A percentile compares a stretch with the other conserved stretches of the same genome.
Conservation (phyloP, 805 yeast genomes). For the Candida silvicultrix region DNA sequence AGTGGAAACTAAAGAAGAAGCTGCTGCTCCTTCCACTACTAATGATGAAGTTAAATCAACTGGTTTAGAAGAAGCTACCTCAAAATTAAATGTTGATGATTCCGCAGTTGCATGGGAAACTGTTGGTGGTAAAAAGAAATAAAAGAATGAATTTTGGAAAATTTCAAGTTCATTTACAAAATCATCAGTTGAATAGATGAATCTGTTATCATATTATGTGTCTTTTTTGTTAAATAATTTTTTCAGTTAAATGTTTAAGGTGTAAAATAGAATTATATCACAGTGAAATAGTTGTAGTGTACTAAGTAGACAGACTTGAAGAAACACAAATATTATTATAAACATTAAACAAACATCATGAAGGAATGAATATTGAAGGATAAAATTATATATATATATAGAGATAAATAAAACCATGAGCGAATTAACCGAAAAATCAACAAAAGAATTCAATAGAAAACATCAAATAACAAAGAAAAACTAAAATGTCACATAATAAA, state of each 20-base stretch:
- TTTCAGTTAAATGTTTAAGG: background rate
- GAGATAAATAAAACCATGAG: no score
- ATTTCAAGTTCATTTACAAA: no score
- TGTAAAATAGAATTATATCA: constrained; percentile 1
- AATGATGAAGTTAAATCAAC: constrained; percentile 16
- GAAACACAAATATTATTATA: background rate
- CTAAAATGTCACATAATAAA: background rate
- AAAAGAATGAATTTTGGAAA: no score
- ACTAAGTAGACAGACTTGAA: no score
- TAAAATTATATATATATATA: no score
- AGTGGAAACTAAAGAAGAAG: background rate
- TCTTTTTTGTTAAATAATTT: background rate
- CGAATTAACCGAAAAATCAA: background rate
- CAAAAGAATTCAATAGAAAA: no score
- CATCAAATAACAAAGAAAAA: no score
- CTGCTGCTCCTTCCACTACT: no score
- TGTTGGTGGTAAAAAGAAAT: constrained; percentile 30
- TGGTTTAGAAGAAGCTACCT: constrained; percentile 31
- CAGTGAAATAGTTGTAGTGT: background rate
- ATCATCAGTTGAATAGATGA: no score
- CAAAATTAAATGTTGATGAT: constrained; percentile 31
- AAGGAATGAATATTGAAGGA: background rate
- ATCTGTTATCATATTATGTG: background rate
- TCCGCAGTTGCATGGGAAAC: constrained; percentile 38
- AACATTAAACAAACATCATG: background rate